Base-by-base conservation (phyloP, 108 stramenopile species). In the Cyclotella kingstonii region DNA sequence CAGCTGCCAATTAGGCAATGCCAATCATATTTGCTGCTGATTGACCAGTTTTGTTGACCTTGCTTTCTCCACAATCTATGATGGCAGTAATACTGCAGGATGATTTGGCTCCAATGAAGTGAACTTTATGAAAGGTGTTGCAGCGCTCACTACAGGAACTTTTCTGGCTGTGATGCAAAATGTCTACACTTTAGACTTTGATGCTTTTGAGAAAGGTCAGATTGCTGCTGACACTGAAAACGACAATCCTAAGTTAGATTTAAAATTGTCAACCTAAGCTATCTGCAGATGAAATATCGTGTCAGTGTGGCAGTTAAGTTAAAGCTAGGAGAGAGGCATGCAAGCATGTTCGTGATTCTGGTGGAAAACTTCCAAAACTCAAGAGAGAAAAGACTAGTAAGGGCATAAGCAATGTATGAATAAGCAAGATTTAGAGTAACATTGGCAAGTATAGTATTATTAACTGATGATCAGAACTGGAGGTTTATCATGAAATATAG, bases 331-430 rank as follows among this genome's bases (percentile, higher is more conserved):
- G 71, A 0, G 87, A 84, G 42, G 87, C 87, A 8, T 89, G 87
- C 54, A 77, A 54, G 48, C 42, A 81, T 36, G 76, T 83, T 31
- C 78, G 74, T 61, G 70, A 50, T 14, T 67, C 73, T 0, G 83
- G 84, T 17, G 83, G 83, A 1, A 50, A 44, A 17, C 29, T 80
- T 14, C 64, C 70, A n/a, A 57, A 63, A 9, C 45, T 38, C 3
- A 72, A 66, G 25, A 78, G 76, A 73, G 29, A 80, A 78, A 45
- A 54, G 59, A 51, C 57, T 87, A 10, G 86, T 83, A 4, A 83
- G 86, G 11, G 86, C 86, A 26, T 87, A 87, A 65, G 86, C 86
- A 21, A 87, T 84, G 79, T 87, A 82, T 70, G 22, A n/a, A n/a
- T n/a, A n/a, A n/a, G n/a, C n/a, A n/a, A n/a, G n/a, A n/a, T n/a